phyloP scores from a whole-genome alignment of 2,329 filamentous ascomycete species.

The Aspergillus melleus region DNA sequence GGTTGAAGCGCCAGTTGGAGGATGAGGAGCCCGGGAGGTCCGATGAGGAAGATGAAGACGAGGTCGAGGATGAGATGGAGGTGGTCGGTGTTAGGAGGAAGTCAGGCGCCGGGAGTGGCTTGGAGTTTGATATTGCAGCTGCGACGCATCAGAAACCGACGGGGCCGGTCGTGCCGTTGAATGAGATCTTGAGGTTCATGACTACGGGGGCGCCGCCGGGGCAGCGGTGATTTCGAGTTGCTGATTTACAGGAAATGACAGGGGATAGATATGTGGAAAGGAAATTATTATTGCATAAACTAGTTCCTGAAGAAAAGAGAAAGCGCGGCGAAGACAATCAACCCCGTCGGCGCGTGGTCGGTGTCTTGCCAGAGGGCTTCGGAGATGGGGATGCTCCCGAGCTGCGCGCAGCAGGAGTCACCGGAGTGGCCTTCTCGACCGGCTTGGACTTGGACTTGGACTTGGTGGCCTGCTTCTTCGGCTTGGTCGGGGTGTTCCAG shows the following conservation, averaged over 20 bases:
- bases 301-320: neutral
- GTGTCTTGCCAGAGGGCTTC: conserved; percentile 47
- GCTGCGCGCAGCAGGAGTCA: conserved; percentile 33
- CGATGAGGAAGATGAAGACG: conserved; percentile 53
- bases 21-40: conserved; percentile 56
- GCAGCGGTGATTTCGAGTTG: conserved; percentile 17
- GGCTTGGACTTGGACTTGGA: conserved; percentile 28
- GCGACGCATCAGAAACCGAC: conserved; percentile 9
- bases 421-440: conserved; percentile 20
- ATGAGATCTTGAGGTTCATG: conserved; percentile 53
- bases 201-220: conserved; percentile 45
- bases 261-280: conserved; percentile 1
- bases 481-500: conserved; percentile 68
- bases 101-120: conserved; percentile 27
- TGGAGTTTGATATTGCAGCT: conserved; percentile 37
- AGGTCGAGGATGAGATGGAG: conserved; percentile 44
- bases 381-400: conserved; percentile 46
- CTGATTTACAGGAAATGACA: neutral
- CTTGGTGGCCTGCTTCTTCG: conserved; percentile 27
- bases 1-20: conserved; percentile 59
- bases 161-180: conserved; percentile 37
- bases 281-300: neutral
- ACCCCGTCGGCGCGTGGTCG: conserved; percentile 57
- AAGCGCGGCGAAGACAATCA: conserved; percentile 31
- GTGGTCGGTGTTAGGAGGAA: conserved; percentile 38